Evolutionary conservation across 2,329 filamentous ascomycete genomes (phyloP), one percentile per base, ranked within the genome.

Genomic region (Calonectria pteridis): DNA sequence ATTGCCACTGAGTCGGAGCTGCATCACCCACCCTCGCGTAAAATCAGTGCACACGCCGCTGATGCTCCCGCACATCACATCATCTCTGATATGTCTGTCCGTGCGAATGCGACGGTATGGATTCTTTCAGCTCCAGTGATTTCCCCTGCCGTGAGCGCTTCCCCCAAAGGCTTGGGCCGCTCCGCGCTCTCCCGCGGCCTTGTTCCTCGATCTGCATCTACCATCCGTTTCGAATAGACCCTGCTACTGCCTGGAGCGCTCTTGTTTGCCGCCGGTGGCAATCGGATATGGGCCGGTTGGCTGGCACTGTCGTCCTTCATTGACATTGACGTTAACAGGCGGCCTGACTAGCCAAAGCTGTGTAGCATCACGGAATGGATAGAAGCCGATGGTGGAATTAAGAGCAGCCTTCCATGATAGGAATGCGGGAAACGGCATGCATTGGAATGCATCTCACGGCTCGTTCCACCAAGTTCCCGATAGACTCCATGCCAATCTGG

Each of bases 101-200:
- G 55, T 62, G 55, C 33, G n/a, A 14, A 62, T 40, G 33, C n/a
- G 13, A 26, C 31, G 14, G 31, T n/a, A 62, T 40, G 14, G 13
- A 40, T 62, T 11, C 37, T 37, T 58, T 43, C 35, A 58, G 37
- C 37, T 68, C 35, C 28, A 51, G 6, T 40, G 43, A 33, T 64
- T 40, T 62, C 40, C 59, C n/a, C 26, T 49, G 28, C 59, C 59
- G 59, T 28, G 26, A 46, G 40, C 59, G 26, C 49, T 64, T 46
- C 51, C 33, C 43, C 43, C 23, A 28, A n/a, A 59, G 53, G 72
- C 72, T 64, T 71, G 63, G 68, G 37, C 69, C 72, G 66, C 69
- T 68, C 50, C 64, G 72, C 55, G 69, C 55, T 59, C 69, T 58
- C 49, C 55, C 55, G 55, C 35, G 55, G 33, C 23, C 55, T 40